phyloP scores from a whole-genome alignment of 176 grass and related monocot genomes.

The Stipa capillata region DNA sequence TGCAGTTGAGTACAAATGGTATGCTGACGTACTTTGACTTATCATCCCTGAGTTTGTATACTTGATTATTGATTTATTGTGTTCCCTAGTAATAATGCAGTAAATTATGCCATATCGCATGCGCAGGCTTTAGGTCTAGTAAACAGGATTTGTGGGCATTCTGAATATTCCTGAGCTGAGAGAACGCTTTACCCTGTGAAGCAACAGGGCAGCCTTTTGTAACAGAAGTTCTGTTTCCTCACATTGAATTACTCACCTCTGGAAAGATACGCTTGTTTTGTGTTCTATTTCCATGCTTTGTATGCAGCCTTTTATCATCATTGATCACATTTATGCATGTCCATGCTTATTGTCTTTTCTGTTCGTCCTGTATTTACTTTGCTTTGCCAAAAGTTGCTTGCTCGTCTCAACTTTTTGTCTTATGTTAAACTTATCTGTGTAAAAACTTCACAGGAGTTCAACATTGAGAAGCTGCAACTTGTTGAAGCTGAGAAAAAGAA shows the following conservation, averaged over 20 bases:
- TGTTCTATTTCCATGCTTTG: no score
- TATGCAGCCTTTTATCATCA: neutral
- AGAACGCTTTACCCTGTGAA: neutral
- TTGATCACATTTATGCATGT: neutral
- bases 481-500: conserved; percentile 99
- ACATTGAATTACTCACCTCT: neutral
- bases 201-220: neutral
- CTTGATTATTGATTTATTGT: neutral
- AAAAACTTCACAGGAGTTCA: conserved; percentile 66
- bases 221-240: neutral
- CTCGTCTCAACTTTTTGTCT: neutral
- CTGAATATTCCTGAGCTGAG: neutral
- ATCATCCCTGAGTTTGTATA: neutral
- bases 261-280: neutral
- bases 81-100: neutral
- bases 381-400: neutral
- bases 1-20: no score
- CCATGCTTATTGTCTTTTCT: neutral
- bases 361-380: neutral
- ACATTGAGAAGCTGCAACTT: conserved; percentile 98
- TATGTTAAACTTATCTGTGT: conserved; percentile 1
- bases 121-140: neutral
- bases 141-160: neutral
- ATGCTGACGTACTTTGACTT: neutral
- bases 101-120: neutral